Base-by-base conservation (phyloP, 2,329 filamentous ascomycete species). In the Ophiostoma angusticollis region DNA sequence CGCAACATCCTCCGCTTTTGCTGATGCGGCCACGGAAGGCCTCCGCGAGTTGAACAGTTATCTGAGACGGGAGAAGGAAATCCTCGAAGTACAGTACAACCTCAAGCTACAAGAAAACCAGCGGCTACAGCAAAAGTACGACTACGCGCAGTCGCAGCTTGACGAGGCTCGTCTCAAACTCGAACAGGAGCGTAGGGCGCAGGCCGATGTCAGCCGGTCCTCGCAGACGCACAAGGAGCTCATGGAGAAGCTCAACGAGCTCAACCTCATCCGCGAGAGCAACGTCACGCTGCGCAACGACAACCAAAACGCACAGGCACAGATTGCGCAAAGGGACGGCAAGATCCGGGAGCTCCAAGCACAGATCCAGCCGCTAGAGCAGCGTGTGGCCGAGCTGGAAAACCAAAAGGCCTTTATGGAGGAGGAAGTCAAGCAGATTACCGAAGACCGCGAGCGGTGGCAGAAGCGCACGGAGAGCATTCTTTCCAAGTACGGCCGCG, bases 391-490 rank as follows among this genome's bases (percentile, higher is more conserved):
- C 9, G 86, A 93, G 52, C 67, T 96, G 12, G 84, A 93, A 55
- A 85, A 80, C 43, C 75, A 89, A 45, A 70, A 84, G 46, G 75
- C 80, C 44, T 83, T 80, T 48, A 81, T 87, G 51, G 80, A 93
- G 48, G 85, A 85, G 11, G 89, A 96, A 55, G 74, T 95, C 54
- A 84, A 83, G 52, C 72, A 95, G 46, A 70, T 96, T 9, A 82
- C 93, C 48, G 82, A 91, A 51, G 89, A 96, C 54, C 80, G 91
- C 13, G 89, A 96, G 55, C 76, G 84, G 42, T 95, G 89, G 84
- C 86, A 94, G 60, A 89, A 95, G 65, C 80, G 91, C 18, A 93
- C 86, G 2, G 86, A 96, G 55, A 84, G 93, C 50, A 95, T 98
- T 45, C 73, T 98, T 36, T 86, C 85, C 48, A 95, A 94, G 56